phyloP scores from a whole-genome alignment of 805 yeast species.

The Candida pseudofarinosa region DNA sequence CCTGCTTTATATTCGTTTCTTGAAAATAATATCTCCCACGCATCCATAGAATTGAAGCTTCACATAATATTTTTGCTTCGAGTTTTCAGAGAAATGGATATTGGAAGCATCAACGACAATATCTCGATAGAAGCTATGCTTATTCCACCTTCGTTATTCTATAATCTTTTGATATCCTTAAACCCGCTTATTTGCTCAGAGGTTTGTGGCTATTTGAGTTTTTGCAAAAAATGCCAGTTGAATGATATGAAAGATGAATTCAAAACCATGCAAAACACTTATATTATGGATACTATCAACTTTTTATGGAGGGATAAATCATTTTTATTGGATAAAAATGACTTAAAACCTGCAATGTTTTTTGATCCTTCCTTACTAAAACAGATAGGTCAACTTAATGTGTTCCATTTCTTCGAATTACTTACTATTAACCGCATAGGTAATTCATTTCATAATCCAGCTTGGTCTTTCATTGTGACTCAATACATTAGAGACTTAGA shows the following conservation, averaged over 20 bases:
- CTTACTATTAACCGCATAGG: conserved; percentile 29
- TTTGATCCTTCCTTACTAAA: conserved; percentile 29
- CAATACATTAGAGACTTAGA: conserved; percentile 45
- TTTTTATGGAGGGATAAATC: conserved; percentile 55
- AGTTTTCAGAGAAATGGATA: conserved; percentile 10
- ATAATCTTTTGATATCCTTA: conserved; percentile 34
- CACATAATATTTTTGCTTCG: conserved; percentile 11
- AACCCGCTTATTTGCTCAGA: conserved; percentile 46
- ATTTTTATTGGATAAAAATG: conserved; percentile 29
- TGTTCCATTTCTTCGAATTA: conserved; percentile 28
- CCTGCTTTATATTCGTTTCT: background rate
- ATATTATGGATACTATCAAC: conserved; percentile 54
- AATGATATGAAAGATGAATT: conserved; percentile 11
- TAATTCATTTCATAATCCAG: conserved; percentile 48
- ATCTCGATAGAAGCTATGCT: conserved; percentile 20
- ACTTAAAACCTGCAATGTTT: conserved; percentile 37
- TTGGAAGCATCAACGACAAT: conserved; percentile 6
- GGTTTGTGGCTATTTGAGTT: conserved; percentile 43
- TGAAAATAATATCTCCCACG: background rate
- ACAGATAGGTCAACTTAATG: conserved; percentile 24
- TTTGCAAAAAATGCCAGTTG: conserved; percentile 33
- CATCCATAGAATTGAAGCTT: conserved; percentile 7
- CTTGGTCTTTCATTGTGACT: conserved; percentile 43
- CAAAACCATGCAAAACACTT: conserved; percentile 42
- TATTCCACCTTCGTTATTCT: conserved; percentile 37